These are phyloP conservation scores for Tulasnella sp. DNA, from an alignment of 768 basidiomycete genomes.

Conservation along the genomic window DNA sequence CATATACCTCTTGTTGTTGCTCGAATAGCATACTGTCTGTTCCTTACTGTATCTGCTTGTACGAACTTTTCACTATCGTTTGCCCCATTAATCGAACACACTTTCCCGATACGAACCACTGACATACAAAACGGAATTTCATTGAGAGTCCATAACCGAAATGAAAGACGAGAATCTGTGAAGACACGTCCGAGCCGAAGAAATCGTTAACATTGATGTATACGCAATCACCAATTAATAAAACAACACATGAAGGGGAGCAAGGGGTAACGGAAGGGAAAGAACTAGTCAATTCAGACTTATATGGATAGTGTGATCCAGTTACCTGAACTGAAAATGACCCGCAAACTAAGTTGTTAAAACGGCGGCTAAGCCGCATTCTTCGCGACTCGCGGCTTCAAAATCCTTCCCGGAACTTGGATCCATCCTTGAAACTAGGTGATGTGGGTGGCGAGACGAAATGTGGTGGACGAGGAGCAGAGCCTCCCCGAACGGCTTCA, in stretches of 20 bases:
- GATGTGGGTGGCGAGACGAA: slow-evolving; percentile 3
- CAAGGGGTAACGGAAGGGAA: neutral
- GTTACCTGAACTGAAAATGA: neutral
- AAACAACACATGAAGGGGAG: neutral
- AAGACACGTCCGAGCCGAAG: neutral
- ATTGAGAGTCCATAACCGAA: neutral
- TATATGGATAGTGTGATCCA: neutral
- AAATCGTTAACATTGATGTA: neutral
- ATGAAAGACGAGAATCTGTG: neutral
- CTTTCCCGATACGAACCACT: neutral
- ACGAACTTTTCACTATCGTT: neutral
- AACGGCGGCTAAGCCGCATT: neutral
- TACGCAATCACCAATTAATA: neutral
- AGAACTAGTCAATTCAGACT: neutral
- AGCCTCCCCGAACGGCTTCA: slow-evolving; percentile 12
- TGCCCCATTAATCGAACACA: neutral
- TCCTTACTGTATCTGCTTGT: slow-evolving; percentile 1
- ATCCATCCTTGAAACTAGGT: neutral
- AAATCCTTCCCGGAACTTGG: slow-evolving; percentile 10
- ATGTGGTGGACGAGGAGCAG: neutral
- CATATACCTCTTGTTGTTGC: neutral
- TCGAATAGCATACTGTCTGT: neutral
- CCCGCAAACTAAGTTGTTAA: neutral
- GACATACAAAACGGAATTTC: neutral
- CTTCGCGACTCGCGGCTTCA: neutral